A percentile compares a stretch with the other conserved stretches of the same genome.
phyloP scores from a whole-genome alignment of 208 protist genomes.

The Wallacemonas sp. region DNA sequence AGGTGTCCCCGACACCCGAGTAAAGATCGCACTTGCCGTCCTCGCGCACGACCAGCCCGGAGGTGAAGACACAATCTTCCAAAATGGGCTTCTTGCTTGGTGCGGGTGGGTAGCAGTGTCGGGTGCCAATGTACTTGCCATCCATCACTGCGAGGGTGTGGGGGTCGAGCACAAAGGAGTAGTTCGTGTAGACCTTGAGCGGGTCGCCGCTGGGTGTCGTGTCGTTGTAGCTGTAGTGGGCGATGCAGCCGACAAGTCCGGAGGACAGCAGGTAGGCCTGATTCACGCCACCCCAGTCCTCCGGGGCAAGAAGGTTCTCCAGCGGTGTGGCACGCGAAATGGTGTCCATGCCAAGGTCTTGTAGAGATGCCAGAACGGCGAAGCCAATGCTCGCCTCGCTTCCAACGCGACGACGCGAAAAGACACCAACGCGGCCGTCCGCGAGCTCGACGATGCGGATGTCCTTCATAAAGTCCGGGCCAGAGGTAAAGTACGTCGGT shows the following conservation, averaged over 20 bases:
- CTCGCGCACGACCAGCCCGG: constrained; percentile 50
- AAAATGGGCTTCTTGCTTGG: constrained; percentile 31
- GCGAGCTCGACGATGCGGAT: constrained; percentile 27
- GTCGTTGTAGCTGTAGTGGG: constrained; percentile 39
- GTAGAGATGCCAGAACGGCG: constrained; percentile 7
- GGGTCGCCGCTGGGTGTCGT: constrained; percentile 7
- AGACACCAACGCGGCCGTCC: constrained; percentile 27
- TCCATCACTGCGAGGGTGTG: constrained; percentile 8
- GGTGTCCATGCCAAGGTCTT: constrained; percentile 18
- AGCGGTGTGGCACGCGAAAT: constrained; percentile 27
- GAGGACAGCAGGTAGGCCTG: constrained; percentile 47
- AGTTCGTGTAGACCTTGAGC: constrained; percentile 41
- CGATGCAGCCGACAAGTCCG: constrained; percentile 56
- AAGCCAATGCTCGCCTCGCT: constrained; percentile 22
- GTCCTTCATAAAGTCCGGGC: constrained; percentile 33
- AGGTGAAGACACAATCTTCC: constrained; percentile 53
- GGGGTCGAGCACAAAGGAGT: constrained; percentile 43
- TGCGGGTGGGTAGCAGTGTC: constrained; percentile 32
- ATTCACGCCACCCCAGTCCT: constrained; percentile 46
- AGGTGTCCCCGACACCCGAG: constrained; percentile 42
- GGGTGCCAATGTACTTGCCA: constrained; percentile 40
- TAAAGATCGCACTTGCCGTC: constrained; percentile 62
- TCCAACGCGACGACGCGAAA: constrained; percentile 17
- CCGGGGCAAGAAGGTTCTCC: constrained; percentile 28
- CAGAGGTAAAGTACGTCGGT: constrained; percentile 22